phyloP scores from a whole-genome alignment of 2,329 filamentous ascomycete genomes.

The Nothophoma quercina region DNA sequence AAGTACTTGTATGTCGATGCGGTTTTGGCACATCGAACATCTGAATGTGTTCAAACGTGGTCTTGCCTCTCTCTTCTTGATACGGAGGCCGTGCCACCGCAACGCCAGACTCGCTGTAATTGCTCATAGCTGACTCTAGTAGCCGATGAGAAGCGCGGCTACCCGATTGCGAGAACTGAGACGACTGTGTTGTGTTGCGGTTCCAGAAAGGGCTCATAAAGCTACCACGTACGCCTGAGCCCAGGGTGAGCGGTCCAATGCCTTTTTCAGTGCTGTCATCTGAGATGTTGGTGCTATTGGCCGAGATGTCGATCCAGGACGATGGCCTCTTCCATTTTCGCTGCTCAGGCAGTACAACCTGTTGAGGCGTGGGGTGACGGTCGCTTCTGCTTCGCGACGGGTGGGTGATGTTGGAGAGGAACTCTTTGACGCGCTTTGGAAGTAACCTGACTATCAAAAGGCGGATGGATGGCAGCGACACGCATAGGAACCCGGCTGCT shows the following conservation, averaged over 20 bases:
- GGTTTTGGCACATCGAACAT: background rate
- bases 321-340: constrained; percentile 1
- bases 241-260: background rate
- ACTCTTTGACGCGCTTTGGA: constrained; percentile 14
- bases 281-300: background rate
- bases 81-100: constrained; percentile 17
- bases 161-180: constrained; percentile 7
- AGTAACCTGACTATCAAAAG: constrained; percentile 22
- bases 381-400: constrained; percentile 11
- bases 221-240: constrained; percentile 8
- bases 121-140: constrained; percentile 18
- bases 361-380: background rate
- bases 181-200: constrained; percentile 4
- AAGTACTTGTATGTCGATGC: background rate
- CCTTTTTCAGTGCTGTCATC: background rate
- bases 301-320: constrained; percentile 2
- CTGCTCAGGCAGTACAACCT: background rate
- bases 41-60: background rate
- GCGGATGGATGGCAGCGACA: constrained; percentile 20
- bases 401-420: constrained; percentile 18
- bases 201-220: constrained; percentile 19
- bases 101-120: constrained; percentile 17
- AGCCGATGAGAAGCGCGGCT: constrained; percentile 8
- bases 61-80: background rate
- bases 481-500: constrained; percentile 16